Conservation (phyloP, 495 filamentous ascomycete species). For the Parathielavia appendiculata region DNA sequence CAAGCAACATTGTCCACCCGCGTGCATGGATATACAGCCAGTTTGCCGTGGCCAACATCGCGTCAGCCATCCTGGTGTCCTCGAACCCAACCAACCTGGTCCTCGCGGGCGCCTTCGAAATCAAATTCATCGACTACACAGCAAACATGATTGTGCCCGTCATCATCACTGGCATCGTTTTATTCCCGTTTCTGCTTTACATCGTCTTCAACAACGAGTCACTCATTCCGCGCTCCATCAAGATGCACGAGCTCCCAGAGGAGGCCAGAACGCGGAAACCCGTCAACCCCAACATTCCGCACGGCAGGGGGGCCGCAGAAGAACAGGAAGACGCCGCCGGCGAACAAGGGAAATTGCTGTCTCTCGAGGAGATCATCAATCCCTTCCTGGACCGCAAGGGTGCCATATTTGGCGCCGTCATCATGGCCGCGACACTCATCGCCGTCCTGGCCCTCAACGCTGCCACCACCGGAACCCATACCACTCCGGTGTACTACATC, state of each 20-base stretch:
- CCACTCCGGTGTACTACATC: conserved; percentile 54
- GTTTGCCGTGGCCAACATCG: conserved; percentile 62
- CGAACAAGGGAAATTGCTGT: conserved; percentile 48
- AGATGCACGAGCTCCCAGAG: conserved; percentile 60
- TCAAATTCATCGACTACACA: conserved; percentile 63
- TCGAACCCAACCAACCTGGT: conserved; percentile 69
- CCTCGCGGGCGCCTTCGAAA: conserved; percentile 61
- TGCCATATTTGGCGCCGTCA: conserved; percentile 53
- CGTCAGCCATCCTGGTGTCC: conserved; percentile 62
- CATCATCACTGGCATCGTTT: conserved; percentile 54
- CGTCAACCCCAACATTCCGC: conserved; percentile 62
- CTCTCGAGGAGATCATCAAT: conserved; percentile 65
- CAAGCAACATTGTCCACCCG: conserved; percentile 61
- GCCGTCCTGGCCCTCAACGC: conserved; percentile 57
- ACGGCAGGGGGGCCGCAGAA: conserved; percentile 51
- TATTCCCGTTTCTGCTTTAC: conserved; percentile 61
- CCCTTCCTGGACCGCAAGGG: conserved; percentile 61
- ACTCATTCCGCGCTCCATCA: conserved; percentile 57
- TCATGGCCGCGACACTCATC: conserved; percentile 59
- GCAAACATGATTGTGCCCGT: conserved; percentile 67
- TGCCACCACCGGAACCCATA: conserved; percentile 36
- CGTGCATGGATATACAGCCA: conserved; percentile 65
- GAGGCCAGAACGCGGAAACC: conserved; percentile 49
- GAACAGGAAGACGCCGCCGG: conserved; percentile 46
- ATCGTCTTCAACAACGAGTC: conserved; percentile 56